Evolutionary conservation across 2,329 filamentous ascomycete species (phyloP).

Genomic region (Colletotrichum plurivorum): DNA sequence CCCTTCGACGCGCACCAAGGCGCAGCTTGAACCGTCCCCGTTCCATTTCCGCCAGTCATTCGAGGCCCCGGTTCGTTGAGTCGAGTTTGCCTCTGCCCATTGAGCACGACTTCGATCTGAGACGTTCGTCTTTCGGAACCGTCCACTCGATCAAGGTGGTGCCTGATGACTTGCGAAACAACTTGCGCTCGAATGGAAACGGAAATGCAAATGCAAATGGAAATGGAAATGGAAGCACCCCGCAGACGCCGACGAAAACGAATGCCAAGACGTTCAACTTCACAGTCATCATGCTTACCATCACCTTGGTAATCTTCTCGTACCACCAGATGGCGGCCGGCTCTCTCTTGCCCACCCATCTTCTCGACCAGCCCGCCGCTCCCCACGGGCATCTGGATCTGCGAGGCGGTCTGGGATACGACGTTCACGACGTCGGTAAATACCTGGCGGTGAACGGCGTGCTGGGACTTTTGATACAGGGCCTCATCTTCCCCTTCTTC

Average conservation of each 20-base stretch:
- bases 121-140: constrained; percentile 57
- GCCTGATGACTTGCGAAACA: constrained; percentile 40
- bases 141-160: constrained; percentile 55
- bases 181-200: constrained; percentile 12
- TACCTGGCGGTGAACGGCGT: constrained; percentile 79
- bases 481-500: constrained; percentile 76
- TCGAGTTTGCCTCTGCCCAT: constrained; percentile 51
- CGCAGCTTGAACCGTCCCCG: constrained; percentile 38
- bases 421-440: constrained; percentile 74
- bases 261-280: constrained; percentile 51
- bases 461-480: constrained; percentile 81
- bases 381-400: constrained; percentile 54
- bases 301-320: constrained; percentile 56
- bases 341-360: constrained; percentile 58
- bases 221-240: background rate
- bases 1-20: constrained; percentile 45
- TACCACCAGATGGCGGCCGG: constrained; percentile 63
- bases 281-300: constrained; percentile 58
- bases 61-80: constrained; percentile 50
- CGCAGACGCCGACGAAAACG: background rate
- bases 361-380: constrained; percentile 53
- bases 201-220: too few relatives aligned
- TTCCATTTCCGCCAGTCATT: constrained; percentile 42
- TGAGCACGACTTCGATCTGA: constrained; percentile 53
- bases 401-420: constrained; percentile 75